Percentiles rank a stretch among this genome's conserved stretches.
Conservation (phyloP, 441 rosid genomes). For the Pelargonium citronellum region DNA sequence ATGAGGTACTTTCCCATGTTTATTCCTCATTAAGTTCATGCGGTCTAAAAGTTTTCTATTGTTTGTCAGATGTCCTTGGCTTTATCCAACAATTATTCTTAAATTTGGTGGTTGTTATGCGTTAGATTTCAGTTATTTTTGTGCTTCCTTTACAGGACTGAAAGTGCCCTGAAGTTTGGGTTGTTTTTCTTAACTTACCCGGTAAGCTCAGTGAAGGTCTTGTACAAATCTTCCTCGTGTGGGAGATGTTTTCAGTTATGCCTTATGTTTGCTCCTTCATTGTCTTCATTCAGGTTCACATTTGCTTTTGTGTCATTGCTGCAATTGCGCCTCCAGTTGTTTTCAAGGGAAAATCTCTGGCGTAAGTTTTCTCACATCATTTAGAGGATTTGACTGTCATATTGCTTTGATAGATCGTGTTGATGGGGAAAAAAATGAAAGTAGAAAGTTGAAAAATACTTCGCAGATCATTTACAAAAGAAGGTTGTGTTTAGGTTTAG, state of each 20-base stretch:
- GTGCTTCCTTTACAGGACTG: slow-evolving; percentile 64
- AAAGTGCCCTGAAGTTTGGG: slow-evolving; percentile 92
- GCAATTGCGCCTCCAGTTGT: slow-evolving; percentile 89
- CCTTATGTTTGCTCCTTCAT: slow-evolving; percentile 14
- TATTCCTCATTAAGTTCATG: neutral
- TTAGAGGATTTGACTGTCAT: neutral
- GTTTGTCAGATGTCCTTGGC: neutral
- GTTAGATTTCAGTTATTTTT: slow-evolving; percentile 10
- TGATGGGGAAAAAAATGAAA: no score
- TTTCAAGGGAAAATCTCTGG: slow-evolving; percentile 92
- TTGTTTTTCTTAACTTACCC: slow-evolving; percentile 73
- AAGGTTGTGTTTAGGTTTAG: neutral
- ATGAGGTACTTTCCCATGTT: slow-evolving; percentile 55
- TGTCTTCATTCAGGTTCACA: slow-evolving; percentile 59
- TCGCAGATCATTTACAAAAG: neutral
- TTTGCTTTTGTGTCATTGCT: slow-evolving; percentile 80
- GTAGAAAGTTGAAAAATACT: neutral
- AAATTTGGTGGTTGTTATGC: neutral
- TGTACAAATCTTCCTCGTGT: slow-evolving; percentile 14
- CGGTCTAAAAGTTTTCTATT: no score
- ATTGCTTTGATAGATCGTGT: neutral
- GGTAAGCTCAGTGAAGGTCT: slow-evolving; percentile 40
- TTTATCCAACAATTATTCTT: neutral
- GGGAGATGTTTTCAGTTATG: slow-evolving; percentile 15
- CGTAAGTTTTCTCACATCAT: slow-evolving; percentile 47